phyloP scores from a whole-genome alignment of 1,284 basidiomycete genomes.

The Xerocomus nothofagi region DNA sequence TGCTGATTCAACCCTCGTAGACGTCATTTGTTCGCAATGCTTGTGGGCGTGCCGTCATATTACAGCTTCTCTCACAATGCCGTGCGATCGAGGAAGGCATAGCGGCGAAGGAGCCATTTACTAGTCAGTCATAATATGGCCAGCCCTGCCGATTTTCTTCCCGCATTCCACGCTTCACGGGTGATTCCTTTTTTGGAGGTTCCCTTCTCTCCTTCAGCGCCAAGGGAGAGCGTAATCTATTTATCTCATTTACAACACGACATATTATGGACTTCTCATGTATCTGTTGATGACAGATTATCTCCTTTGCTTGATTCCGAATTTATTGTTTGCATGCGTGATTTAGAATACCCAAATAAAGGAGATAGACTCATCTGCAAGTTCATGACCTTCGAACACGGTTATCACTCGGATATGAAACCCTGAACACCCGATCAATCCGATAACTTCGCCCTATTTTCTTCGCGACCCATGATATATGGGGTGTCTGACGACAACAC shows the following conservation, averaged over 20 bases:
- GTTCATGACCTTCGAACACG: too few species aligned
- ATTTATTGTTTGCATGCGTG: too few species aligned
- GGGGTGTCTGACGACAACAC: too few species aligned
- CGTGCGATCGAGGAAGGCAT: conserved; percentile 61
- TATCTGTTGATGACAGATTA: conserved; percentile 13
- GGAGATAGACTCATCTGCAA: too few species aligned
- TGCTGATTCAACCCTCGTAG: conserved; percentile 34
- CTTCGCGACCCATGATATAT: too few species aligned
- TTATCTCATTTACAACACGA: background rate
- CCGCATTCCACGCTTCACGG: too few species aligned
- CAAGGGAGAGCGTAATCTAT: too few species aligned
- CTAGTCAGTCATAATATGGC: background rate
- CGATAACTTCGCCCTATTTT: too few species aligned
- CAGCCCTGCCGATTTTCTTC: background rate
- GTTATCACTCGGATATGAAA: too few species aligned
- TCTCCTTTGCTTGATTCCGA: conserved; percentile 14
- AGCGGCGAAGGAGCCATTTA: conserved; percentile 39
- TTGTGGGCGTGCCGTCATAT: conserved; percentile 63
- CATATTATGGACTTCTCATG: background rate
- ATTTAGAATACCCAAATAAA: too few species aligned
- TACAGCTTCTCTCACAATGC: conserved; percentile 66
- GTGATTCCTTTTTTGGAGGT: background rate
- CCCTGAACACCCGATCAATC: too few species aligned
- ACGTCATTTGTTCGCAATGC: conserved; percentile 65
- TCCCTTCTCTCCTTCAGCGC: background rate